Evolutionary conservation across 176 grass and related monocot genomes (phyloP), one percentile per base, ranked within the genome.

Genomic region (Hsuehochloa calcarea): DNA sequence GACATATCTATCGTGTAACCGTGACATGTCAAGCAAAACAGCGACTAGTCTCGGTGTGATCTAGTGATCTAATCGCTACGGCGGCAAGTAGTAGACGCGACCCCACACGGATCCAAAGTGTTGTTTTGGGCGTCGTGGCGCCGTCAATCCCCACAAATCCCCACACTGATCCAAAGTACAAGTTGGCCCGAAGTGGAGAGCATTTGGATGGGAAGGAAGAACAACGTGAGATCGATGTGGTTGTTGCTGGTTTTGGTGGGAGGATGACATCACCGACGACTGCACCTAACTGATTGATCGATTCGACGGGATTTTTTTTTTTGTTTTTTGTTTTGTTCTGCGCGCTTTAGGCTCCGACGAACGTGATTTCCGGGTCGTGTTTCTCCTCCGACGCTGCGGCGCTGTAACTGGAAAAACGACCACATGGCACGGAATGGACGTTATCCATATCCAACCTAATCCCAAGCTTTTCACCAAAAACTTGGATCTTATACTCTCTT

Each of bases 211-310:
- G 27, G 22, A 10, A 19, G 5, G 23, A 68, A 26, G 62, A 40
- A 62, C 29, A 68, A 46, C 79, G 49, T 83, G 54, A 61, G 67
- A 75, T 50, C 19, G 70, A 78, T 79, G 82, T 71, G 86, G 89
- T 88, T 58, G 81, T 89, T 96, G 86, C 80, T 89, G 89, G 94
- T 93, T 89, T 93, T 89, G 78, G 91, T 89, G 73, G 73, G 65
- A 46, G 65, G 77, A 85, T 88, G 86, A 86, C 91, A 89, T 93
- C 91, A 91, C 81, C 65, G 83, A 81, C 77, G 71, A 65, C 88
- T 34, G 34, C 71, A 89, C 78, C 84, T 3, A 82, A 37, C 80
- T 26, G 59, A 38, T 19, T 1, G 16, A 19, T 81, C 70, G n/a
- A 72, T 40, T 50, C n/a, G 65, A 23, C 47, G 52, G 10, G 17